Evolutionary conservation across 305 asterid genomes (phyloP).

Genomic region (Fraxinus angustifolia): DNA sequence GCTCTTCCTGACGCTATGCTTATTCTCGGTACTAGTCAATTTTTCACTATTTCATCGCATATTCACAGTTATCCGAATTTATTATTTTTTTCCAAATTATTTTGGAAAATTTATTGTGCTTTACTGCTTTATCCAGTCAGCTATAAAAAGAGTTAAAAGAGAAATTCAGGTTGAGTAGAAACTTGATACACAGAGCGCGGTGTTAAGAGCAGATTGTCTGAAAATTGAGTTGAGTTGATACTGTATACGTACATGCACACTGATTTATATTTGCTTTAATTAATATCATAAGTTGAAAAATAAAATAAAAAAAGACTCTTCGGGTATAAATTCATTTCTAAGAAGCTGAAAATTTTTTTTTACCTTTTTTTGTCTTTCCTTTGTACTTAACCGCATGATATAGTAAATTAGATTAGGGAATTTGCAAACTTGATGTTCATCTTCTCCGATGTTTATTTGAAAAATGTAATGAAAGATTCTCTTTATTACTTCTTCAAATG

Average conservation of each 20-base stretch:
- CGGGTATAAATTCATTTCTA: neutral
- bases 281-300: neutral
- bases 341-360: no score
- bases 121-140: neutral
- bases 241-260: neutral
- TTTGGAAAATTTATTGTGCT: neutral
- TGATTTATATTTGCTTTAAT: neutral
- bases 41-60: neutral
- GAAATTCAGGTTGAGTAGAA: neutral
- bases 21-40: slow-evolving; percentile 57
- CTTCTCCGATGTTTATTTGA: neutral
- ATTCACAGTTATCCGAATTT: neutral
- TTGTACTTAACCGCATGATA: neutral
- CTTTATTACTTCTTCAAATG: neutral
- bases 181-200: neutral
- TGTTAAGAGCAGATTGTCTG: neutral
- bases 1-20: slow-evolving; percentile 99
- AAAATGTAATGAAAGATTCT: neutral
- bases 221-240: neutral
- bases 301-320: neutral
- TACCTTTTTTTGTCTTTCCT: neutral
- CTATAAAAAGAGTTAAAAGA: neutral
- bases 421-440: neutral
- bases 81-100: neutral
- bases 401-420: neutral